Evolutionary conservation across 805 yeast species (phyloP).

Genomic region (Priceomyces carsonii): DNA sequence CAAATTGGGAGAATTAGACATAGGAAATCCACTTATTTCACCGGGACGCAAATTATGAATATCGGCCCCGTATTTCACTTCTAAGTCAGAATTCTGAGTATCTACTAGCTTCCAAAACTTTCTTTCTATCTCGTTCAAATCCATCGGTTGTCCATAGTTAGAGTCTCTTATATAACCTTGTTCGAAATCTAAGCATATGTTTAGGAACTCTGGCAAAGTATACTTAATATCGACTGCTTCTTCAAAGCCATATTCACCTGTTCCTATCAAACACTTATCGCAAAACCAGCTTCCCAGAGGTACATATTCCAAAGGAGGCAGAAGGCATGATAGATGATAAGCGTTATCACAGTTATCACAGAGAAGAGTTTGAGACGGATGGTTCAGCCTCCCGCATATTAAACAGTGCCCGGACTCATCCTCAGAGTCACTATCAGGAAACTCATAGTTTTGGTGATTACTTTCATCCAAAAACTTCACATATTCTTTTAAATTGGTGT

Average conservation of each 20-base stretch:
- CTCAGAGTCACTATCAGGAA: conserved; percentile 33
- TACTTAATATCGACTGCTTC: conserved; percentile 56
- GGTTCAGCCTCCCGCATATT: conserved; percentile 48
- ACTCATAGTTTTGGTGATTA: conserved; percentile 22
- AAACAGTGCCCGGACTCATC: conserved; percentile 42
- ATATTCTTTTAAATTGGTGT: conserved; percentile 26
- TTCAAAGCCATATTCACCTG: conserved; percentile 86
- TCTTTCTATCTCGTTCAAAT: conserved; percentile 51
- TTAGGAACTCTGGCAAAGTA: conserved; percentile 59
- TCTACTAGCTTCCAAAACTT: conserved; percentile 65
- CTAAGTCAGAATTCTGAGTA: conserved; percentile 43
- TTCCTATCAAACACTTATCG: conserved; percentile 79
- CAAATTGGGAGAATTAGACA: conserved; percentile 26
- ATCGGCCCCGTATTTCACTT: conserved; percentile 84
- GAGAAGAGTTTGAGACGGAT: conserved; percentile 49
- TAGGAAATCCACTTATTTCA: conserved; percentile 76
- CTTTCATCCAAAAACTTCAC: conserved; percentile 29
- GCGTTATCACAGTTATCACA: conserved; percentile 77
- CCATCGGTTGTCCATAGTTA: conserved; percentile 30
- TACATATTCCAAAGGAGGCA: conserved; percentile 50
- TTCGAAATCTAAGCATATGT: conserved; percentile 52
- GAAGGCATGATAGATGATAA: conserved; percentile 69
- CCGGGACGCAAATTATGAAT: conserved; percentile 67
- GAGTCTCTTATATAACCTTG: conserved; percentile 38
- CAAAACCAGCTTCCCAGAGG: conserved; percentile 79